Base-by-base conservation (phyloP, 2,329 filamentous ascomycete genomes). In the Lasiodiplodia hormozganensis region DNA sequence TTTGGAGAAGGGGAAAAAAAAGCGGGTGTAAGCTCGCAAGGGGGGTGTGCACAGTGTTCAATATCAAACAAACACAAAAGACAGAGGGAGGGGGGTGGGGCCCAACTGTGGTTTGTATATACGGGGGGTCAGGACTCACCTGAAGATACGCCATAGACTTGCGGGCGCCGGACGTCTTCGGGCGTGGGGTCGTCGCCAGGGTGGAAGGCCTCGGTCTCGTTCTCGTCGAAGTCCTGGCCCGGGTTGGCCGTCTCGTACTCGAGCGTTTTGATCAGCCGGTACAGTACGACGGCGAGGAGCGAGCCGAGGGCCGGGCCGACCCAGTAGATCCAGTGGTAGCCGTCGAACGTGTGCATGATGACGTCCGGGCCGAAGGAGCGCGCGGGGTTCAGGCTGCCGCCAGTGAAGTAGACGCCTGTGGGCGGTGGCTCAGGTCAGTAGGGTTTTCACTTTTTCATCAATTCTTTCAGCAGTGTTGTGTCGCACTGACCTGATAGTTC, bases 321-420 rank as follows among this genome's bases (percentile, higher is more conserved):
- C 83, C 82, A 85, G 75, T 85, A 85, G 69, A 85, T 82, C 81
- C 81, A 82, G 70, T 83, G 77, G 69, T 83, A 78, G 36, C 71
- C 69, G 10, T 81, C 78, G 69, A 83, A 84, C n/a, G 72, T 76
- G 60, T 69, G 68, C n/a, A 80, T 73, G 31, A 80, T 77, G 12
- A 83, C 80, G 62, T 77, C 79, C 0, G 82, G 82, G 8, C 81
- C 82, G 70, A 84, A 83, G 31, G 79, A 81, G 54, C 82, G 77
- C 3, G 82, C 81, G 25, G 82, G 82, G 69, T 84, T 84, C 36
- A 84, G 74, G 16, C 79, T 81, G n/a, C 82, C 81, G 49, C 81
- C 81, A 1, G 82, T 83, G 68, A 78, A 83, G 72, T 74, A 81
- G 2, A 83, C 81, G 21, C 68, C 68, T 52, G 34, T 28, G 80